Evolutionary conservation across 306 rosid genomes (phyloP), one percentile per base, ranked within the genome.

Genomic region (Quercus alba): DNA sequence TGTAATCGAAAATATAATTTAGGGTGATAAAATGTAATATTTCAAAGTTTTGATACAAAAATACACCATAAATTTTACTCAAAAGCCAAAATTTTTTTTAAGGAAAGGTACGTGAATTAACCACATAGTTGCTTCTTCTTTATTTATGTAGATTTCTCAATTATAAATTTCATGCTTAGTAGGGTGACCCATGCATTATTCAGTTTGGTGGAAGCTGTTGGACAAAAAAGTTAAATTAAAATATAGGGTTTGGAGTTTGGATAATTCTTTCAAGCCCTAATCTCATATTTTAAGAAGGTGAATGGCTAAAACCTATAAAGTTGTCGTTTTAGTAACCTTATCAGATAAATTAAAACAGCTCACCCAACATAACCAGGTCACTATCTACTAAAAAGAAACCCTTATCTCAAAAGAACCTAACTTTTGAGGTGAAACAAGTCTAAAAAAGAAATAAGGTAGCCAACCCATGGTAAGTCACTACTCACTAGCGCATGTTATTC

Each of bases 321-420:
- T 69, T 23, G 28, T 70, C 55, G 64, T 72, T 57, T 52, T 62
- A 58, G 70, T 5, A 33, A 35, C 41, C 8, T 35, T 35, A 35
- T 5, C 8, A 33, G 38, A 33, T 30, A 30, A 28, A 28, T 28
- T 33, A 33, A 33, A 33, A 33, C 7, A 33, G 3, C 64, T 51
- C 44, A 72, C 69, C 23, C 76, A 75, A 6, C 12, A 84, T 79
- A 72, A 78, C 71, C 80, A 73, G 74, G 44, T 75, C 76, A 84
- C 17, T 64, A 5, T 7, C 77, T 67, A 20, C 19, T 62, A 64
- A 78, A 80, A 33, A 33, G 56, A 73, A 78, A 56, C 64, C 73
- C 69, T 76, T 57, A 63, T 83, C 75, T 77, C 52, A 31, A 30
- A 79, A 77, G 70, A 21, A 54, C 51, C 2, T 7, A 75, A 33